Percentiles rank a stretch among this genome's conserved stretches.
phyloP scores from a whole-genome alignment of 2,329 filamentous ascomycete genomes.

The Cercospora beticola region DNA sequence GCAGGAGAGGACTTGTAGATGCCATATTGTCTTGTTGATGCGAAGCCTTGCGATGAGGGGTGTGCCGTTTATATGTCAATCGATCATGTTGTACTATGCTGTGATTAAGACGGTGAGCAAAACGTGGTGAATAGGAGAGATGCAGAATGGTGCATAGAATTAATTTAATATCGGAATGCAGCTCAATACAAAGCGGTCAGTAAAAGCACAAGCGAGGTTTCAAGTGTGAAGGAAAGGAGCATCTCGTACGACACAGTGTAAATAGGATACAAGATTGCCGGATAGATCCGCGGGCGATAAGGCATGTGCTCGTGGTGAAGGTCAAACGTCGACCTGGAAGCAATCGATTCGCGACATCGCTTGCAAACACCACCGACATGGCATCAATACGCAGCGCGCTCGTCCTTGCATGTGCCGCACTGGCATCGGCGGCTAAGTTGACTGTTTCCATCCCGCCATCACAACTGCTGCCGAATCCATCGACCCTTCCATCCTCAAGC shows the following conservation, averaged over 20 bases:
- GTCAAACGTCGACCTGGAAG: neutral
- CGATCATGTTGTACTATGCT: neutral
- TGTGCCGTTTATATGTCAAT: neutral
- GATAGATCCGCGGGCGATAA: slow-evolving; percentile 1
- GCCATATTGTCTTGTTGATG: slow-evolving; percentile 7
- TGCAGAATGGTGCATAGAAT: slow-evolving; percentile 1
- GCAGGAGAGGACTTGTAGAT: slow-evolving; percentile 16
- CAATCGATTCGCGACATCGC: neutral
- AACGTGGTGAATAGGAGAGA: neutral
- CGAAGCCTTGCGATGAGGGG: neutral
- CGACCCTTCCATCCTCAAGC: slow-evolving; percentile 56
- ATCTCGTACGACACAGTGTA: slow-evolving; percentile 6
- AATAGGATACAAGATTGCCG: neutral
- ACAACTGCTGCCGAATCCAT: slow-evolving; percentile 46
- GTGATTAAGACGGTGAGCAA: neutral
- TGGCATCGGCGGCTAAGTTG: slow-evolving; percentile 44
- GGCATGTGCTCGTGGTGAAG: neutral
- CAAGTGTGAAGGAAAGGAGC: slow-evolving; percentile 8
- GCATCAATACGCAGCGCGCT: slow-evolving; percentile 9
- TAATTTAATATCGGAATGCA: slow-evolving; percentile 1
- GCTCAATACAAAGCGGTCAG: slow-evolving; percentile 7
- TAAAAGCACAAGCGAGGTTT: slow-evolving; percentile 3
- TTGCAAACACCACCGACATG: slow-evolving; percentile 4
- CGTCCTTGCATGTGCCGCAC: slow-evolving; percentile 27
- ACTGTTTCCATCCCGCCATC: slow-evolving; percentile 54